phyloP scores from a whole-genome alignment of 805 yeast genomes.

The Candida caryicola region DNA sequence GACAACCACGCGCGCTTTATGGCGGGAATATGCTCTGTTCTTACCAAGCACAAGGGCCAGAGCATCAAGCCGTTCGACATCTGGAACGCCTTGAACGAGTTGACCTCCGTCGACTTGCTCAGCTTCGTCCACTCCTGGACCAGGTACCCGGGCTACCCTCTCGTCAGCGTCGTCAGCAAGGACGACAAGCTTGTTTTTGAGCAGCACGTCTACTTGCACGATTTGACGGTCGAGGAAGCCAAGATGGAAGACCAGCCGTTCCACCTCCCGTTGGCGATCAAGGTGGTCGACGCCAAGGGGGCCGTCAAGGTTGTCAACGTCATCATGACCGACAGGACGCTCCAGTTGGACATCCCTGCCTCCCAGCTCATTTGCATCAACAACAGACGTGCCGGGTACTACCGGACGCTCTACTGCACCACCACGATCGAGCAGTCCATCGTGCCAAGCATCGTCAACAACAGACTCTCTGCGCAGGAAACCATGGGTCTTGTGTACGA shows the following conservation, averaged over 20 bases:
- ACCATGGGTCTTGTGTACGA: slow-evolving; percentile 38
- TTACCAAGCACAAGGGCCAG: slow-evolving; percentile 32
- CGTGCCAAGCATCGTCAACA: slow-evolving; percentile 9
- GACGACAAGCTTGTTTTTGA: slow-evolving; percentile 27
- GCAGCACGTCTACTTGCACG: slow-evolving; percentile 38
- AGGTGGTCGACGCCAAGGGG: slow-evolving; percentile 28
- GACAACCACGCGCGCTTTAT: slow-evolving; percentile 28
- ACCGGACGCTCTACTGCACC: slow-evolving; percentile 8
- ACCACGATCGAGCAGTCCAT: slow-evolving; percentile 7
- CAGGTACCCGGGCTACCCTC: slow-evolving; percentile 57
- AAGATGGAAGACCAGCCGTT: slow-evolving; percentile 55
- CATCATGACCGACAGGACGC: slow-evolving; percentile 43
- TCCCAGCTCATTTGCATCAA: slow-evolving; percentile 41
- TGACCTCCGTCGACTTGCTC: slow-evolving; percentile 42
- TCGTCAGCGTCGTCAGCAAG: slow-evolving; percentile 35
- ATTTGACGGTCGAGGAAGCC: slow-evolving; percentile 19
- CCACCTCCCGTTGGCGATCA: slow-evolving; percentile 57
- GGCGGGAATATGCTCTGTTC: slow-evolving; percentile 35
- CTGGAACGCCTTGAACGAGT: slow-evolving; percentile 45
- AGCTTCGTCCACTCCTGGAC: slow-evolving; percentile 60
- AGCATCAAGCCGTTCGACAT: slow-evolving; percentile 49
- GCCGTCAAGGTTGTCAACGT: slow-evolving; percentile 28
- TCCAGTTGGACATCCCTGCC: slow-evolving; percentile 27
- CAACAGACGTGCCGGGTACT: slow-evolving; percentile 24
- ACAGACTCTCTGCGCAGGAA: slow-evolving; percentile 27